A percentile compares a stretch with the other conserved stretches of the same genome.
Conservation (phyloP, 148 eudicot species). For the Polygonum maritimum region DNA sequence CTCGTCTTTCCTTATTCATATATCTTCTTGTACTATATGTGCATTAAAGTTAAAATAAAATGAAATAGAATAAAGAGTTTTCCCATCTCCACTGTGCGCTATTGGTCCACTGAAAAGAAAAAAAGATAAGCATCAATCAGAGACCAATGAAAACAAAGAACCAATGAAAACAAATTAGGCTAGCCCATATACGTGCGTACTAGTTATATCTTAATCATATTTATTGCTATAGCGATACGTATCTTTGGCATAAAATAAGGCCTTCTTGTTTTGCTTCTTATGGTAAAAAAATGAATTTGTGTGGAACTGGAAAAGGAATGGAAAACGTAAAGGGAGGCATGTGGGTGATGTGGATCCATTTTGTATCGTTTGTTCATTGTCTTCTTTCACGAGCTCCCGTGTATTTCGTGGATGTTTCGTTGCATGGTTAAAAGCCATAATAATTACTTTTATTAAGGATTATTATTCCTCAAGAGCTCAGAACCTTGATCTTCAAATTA, state of each 20-base stretch:
- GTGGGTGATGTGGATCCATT: background rate
- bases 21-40: background rate
- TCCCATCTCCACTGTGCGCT: background rate
- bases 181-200: background rate
- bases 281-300: background rate
- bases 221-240: too few relatives aligned
- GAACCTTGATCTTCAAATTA: too few relatives aligned
- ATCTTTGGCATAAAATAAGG: background rate
- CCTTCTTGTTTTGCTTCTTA: constrained; percentile 7
- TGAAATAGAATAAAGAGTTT: background rate
- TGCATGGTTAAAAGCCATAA: background rate
- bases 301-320: background rate
- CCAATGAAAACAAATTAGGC: background rate
- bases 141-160: background rate
- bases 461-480: too few relatives aligned
- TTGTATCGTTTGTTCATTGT: background rate
- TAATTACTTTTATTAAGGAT: too few relatives aligned
- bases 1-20: background rate
- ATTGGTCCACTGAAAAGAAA: constrained; percentile 2
- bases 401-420: background rate
- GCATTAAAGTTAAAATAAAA: background rate
- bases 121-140: background rate
- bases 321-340: background rate
- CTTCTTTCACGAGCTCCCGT: background rate
- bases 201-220: background rate